These are phyloP conservation scores for Sclerotinia borealis DNA, from an alignment of 2,329 filamentous ascomycete genomes.

Conservation along the genomic window DNA sequence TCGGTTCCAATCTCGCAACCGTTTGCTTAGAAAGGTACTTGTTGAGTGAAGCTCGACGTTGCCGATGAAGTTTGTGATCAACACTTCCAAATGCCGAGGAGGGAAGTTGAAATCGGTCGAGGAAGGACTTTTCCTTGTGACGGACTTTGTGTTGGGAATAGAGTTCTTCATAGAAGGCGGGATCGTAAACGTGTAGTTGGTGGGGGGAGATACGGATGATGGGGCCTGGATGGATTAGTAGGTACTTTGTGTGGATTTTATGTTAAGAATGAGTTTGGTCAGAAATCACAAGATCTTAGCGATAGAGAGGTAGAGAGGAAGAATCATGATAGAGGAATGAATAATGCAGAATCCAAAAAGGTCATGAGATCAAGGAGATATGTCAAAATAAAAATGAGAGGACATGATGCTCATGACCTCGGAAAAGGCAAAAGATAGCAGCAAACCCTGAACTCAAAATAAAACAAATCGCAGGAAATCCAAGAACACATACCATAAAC, in stretches of 20 bases:
- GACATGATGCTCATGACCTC: neutral
- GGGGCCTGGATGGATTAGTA: slow-evolving; percentile 9
- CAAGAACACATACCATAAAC: neutral
- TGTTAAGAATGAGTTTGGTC: no score
- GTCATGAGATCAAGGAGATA: neutral
- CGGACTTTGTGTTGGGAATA: slow-evolving; percentile 17
- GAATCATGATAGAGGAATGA: neutral
- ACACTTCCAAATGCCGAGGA: slow-evolving; percentile 18
- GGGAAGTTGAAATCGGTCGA: slow-evolving; percentile 1
- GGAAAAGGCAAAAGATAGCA: neutral
- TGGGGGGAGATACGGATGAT: slow-evolving; percentile 22
- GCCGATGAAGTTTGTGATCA: slow-evolving; percentile 23
- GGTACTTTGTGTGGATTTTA: no score
- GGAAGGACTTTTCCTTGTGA: slow-evolving; percentile 17
- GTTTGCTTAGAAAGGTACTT: slow-evolving; percentile 23
- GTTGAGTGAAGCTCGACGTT: slow-evolving; percentile 21
- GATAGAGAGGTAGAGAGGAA: no score
- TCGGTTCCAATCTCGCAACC: slow-evolving; percentile 19
- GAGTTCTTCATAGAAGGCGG: slow-evolving; percentile 23
- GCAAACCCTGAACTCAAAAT: neutral
- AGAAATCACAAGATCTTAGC: no score
- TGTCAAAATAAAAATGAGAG: no score
- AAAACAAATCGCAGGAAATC: neutral
- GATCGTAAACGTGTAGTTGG: slow-evolving; percentile 17
- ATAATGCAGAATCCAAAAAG: neutral